Base-by-base conservation (phyloP, 2,329 filamentous ascomycete species). In the Botryotinia narcissicola region DNA sequence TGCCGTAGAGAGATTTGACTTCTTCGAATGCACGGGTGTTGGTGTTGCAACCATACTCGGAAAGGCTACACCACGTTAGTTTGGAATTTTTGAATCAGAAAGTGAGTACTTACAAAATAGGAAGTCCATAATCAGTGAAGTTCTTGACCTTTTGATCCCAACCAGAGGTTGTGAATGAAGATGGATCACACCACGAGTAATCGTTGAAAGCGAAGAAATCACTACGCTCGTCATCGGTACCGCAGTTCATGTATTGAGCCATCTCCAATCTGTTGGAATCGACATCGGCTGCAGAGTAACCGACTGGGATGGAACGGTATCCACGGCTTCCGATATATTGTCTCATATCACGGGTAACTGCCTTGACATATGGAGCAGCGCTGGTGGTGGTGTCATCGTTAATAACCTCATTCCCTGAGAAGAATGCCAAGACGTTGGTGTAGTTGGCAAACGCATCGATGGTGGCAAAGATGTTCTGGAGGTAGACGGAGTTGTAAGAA, bases 31-130 rank as follows among this genome's bases (percentile, higher is more conserved):
- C 86, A 79, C 95, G 95, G 74, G 86, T 89, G 86, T 93, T 94
- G 81, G 88, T 92, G 84, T 82, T 94, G 86, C 96, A 99, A 75
- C 96, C 96, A 81, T 92, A 98, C 83, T 98, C 96, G 69, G 95
- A 98, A 71, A 99, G 74, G 75, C 79, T 80, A 40, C 57, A 25
- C 5, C 29, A 14, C 18, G 67, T 77, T 73, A 78, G 75, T 54
- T 68, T 25, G 14, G 10, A 59, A 25, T 6, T 46, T 25, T n/a
- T 5, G 32, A 10, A 59, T 4, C 9, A 10, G 35, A 37, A 18
- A 64, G 16, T 32, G 9, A 7, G 48, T 7, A 75, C 79, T 74
- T 79, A 81, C 80, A 81, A 81, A 40, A 93, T 86, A 61, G 91
- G 91, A 74, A 92, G 85, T 78, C 90, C 90, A 81, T 92, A 93